phyloP scores from a whole-genome alignment of 805 yeast genomes.

The Candida namnaoensis region DNA sequence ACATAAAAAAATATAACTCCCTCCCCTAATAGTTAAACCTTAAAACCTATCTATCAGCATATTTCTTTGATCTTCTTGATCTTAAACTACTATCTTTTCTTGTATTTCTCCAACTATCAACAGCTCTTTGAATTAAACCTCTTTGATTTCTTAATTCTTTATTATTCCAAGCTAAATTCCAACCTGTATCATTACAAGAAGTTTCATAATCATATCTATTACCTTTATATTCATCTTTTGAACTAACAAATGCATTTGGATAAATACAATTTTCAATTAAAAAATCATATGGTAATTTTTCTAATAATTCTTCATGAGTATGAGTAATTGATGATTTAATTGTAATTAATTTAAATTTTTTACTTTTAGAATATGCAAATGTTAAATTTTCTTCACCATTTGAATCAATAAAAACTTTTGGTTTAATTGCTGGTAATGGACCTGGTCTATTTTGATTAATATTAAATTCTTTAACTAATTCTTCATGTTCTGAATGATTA shows the following conservation, averaged over 20 bases:
- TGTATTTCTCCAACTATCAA: slow-evolving; percentile 43
- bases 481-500: background rate
- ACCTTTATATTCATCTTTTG: slow-evolving; percentile 31
- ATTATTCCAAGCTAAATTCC: slow-evolving; percentile 35
- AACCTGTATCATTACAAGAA: slow-evolving; percentile 39
- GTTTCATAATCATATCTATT: slow-evolving; percentile 37
- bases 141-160: slow-evolving; percentile 32
- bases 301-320: background rate
- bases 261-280: slow-evolving; percentile 33
- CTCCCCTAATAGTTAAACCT: too few relatives aligned
- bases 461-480: background rate
- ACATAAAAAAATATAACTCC: too few relatives aligned
- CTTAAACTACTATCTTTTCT: slow-evolving; percentile 29
- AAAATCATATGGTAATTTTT: slow-evolving; percentile 22
- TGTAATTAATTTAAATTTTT: slow-evolving; percentile 17
- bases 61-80: slow-evolving; percentile 11
- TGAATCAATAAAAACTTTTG: slow-evolving; percentile 13
- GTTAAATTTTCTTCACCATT: slow-evolving; percentile 21
- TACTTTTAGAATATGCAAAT: slow-evolving; percentile 22
- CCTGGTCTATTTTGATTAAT: slow-evolving; percentile 14
- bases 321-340: slow-evolving; percentile 12
- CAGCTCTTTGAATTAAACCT: slow-evolving; percentile 43
- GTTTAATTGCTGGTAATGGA: slow-evolving; percentile 23
- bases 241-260: slow-evolving; percentile 34
- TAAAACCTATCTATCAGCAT: background rate